Percentiles rank a stretch among this genome's conserved stretches.
Evolutionary conservation across 768 basidiomycete genomes (phyloP).

Genomic region (Amanita rimosa): DNA sequence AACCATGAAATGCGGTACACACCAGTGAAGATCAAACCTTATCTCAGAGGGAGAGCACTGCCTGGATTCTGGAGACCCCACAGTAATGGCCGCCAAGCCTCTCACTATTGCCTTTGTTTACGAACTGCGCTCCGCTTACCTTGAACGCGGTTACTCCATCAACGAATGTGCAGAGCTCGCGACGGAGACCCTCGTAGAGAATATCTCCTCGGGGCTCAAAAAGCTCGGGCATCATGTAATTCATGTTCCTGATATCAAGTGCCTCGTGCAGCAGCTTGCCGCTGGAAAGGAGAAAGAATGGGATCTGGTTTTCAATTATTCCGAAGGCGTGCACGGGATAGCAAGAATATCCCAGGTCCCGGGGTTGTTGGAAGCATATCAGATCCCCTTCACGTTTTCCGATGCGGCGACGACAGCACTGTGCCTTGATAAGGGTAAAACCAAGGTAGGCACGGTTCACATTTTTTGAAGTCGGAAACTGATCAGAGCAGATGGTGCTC

Average conservation of each 20-base stretch:
- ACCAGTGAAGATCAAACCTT: no score
- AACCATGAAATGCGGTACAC: no score
- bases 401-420: conserved; percentile 15
- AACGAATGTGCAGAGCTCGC: background rate
- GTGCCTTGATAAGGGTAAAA: conserved; percentile 17
- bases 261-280: background rate
- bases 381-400: conserved; percentile 15
- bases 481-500: conserved; percentile 11
- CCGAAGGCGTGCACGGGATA: conserved; percentile 11
- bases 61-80: no score
- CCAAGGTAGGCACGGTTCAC: conserved; percentile 10
- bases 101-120: background rate
- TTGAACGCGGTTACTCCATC: background rate
- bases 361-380: conserved; percentile 14
- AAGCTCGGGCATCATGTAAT: background rate
- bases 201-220: background rate
- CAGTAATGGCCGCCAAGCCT: background rate
- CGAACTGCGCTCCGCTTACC: background rate
- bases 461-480: background rate
- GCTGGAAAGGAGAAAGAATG: conserved; percentile 7
- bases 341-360: conserved; percentile 17
- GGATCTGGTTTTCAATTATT: conserved; percentile 17
- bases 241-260: background rate
- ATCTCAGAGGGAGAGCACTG: no score
- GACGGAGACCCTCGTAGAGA: background rate